A percentile compares a stretch with the other conserved stretches of the same genome.
Evolutionary conservation across 495 filamentous ascomycete genomes (phyloP).

Genomic region (Podospora australis): DNA sequence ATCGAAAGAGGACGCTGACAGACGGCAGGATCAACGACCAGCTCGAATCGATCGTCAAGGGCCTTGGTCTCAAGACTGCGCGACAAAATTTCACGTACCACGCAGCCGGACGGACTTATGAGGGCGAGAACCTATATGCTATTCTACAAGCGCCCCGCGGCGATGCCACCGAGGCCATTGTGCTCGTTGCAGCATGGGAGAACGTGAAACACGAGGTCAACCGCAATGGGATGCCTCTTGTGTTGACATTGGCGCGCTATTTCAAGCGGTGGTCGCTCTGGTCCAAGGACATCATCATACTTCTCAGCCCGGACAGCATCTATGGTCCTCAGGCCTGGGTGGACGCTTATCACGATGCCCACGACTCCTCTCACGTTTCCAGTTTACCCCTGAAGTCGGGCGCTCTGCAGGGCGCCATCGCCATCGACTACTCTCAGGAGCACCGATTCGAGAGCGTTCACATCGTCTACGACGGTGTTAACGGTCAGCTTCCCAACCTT

Average conservation of each 20-base stretch:
- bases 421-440: slow-evolving; percentile 86
- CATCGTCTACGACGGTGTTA: slow-evolving; percentile 91
- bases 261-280: slow-evolving; percentile 97
- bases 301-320: slow-evolving; percentile 81
- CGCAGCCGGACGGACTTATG: slow-evolving; percentile 66
- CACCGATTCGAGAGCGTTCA: slow-evolving; percentile 79
- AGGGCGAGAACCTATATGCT: slow-evolving; percentile 88
- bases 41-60: slow-evolving; percentile 66
- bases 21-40: slow-evolving; percentile 55
- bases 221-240: slow-evolving; percentile 76
- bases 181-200: slow-evolving; percentile 81
- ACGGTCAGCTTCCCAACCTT: slow-evolving; percentile 90
- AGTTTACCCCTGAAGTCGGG: slow-evolving; percentile 88
- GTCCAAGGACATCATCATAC: slow-evolving; percentile 96
- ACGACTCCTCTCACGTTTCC: slow-evolving; percentile 57
- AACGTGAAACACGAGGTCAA: slow-evolving; percentile 78
- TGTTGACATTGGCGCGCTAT: slow-evolving; percentile 82
- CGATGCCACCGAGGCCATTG: slow-evolving; percentile 97
- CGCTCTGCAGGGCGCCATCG: slow-evolving; percentile 84
- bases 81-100: slow-evolving; percentile 70
- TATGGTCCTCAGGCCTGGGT: slow-evolving; percentile 95
- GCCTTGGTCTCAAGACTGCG: slow-evolving; percentile 75
- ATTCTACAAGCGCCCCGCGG: slow-evolving; percentile 92
- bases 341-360: slow-evolving; percentile 90
- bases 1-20: background rate